phyloP scores from a whole-genome alignment of 2,329 filamentous ascomycete genomes.

The Pseudopyricularia javanii region DNA sequence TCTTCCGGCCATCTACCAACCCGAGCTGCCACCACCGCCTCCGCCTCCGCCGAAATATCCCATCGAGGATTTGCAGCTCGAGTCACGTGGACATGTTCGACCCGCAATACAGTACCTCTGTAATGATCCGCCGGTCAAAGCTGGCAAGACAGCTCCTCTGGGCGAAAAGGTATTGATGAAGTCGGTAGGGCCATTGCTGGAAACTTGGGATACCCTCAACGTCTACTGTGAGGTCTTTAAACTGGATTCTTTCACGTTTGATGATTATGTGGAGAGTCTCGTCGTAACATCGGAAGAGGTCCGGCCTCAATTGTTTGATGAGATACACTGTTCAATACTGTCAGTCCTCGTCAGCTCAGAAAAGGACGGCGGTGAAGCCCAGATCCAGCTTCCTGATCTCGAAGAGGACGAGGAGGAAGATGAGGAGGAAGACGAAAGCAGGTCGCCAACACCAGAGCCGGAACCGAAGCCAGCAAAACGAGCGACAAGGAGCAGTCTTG shows the following conservation, averaged over 20 bases:
- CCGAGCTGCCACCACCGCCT: slow-evolving; percentile 45
- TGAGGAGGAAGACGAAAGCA: slow-evolving; percentile 43
- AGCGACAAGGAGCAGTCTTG: slow-evolving; percentile 75
- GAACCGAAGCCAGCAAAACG: slow-evolving; percentile 55
- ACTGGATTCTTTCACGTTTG: slow-evolving; percentile 93
- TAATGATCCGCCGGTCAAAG: slow-evolving; percentile 43
- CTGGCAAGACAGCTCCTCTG: slow-evolving; percentile 30
- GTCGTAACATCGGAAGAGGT: slow-evolving; percentile 60
- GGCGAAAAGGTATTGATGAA: slow-evolving; percentile 61
- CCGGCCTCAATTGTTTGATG: slow-evolving; percentile 75
- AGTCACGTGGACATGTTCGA: slow-evolving; percentile 53
- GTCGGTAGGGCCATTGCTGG: slow-evolving; percentile 73
- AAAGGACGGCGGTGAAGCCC: slow-evolving; percentile 63
- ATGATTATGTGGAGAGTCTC: slow-evolving; percentile 88
- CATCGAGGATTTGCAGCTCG: slow-evolving; percentile 82
- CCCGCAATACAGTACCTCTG: slow-evolving; percentile 71
- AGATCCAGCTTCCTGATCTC: slow-evolving; percentile 66
- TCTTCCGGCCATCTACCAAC: slow-evolving; percentile 25
- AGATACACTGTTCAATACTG: slow-evolving; percentile 82
- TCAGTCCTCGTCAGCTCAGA: slow-evolving; percentile 74
- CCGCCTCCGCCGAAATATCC: slow-evolving; percentile 83
- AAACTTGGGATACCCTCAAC: slow-evolving; percentile 94
- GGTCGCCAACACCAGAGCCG: slow-evolving; percentile 51
- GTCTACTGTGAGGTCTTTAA: slow-evolving; percentile 95
- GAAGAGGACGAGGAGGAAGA: slow-evolving; percentile 55